Base-by-base conservation (phyloP, 1,284 basidiomycete genomes). In the Phaffia rhodozyma region DNA sequence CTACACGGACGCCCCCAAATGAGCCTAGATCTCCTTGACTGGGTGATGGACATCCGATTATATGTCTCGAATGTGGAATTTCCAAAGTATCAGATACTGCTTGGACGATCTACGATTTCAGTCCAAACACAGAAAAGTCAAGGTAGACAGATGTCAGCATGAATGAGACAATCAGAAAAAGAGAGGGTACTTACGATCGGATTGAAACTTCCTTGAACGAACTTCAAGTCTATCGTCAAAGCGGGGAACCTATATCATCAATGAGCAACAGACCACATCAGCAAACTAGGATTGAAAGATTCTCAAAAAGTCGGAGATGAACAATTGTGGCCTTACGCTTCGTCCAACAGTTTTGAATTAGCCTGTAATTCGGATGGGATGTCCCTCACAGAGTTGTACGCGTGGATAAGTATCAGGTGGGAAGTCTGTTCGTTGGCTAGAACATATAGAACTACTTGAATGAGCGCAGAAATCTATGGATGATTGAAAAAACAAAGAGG, bases 341-440 rank as follows among this genome's bases (percentile, higher is more conserved):
- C 68, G 43, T 69, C 68, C 11, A 69, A 57, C 25, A 68, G 43
- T 56, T 73, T 71, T 51, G 70, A 68, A n/a, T 74, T 75, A n/a
- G 72, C 72, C 58, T 73, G 73, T 16, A 75, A 63, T 57, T 75
- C 74, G 16, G 70, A 70, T 0, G 74, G 74, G 43, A 75, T 73
- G 3, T 67, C 67, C 1, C 71, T 71, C 54, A 72, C 69, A 43
- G 66, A 38, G 29, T 69, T 66, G 67, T 73, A 75, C 62, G 71
- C 74, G 58, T 75, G 74, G 5, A 75, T 71, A 55, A 75, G 66
- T 59, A 71, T 72, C 55, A 73, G 69, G 7, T 69, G 65, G 18
- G 69, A 67, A 0, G 72, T 72, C 2, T 70, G 70, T 57, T 75
- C 74, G 66, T 75, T 74, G 16, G 53, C 23, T 38, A 69, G 60